These are phyloP conservation scores for Backusella circina DNA, from an alignment of 192 early-diverging fungal species.

Conservation along the genomic window DNA sequence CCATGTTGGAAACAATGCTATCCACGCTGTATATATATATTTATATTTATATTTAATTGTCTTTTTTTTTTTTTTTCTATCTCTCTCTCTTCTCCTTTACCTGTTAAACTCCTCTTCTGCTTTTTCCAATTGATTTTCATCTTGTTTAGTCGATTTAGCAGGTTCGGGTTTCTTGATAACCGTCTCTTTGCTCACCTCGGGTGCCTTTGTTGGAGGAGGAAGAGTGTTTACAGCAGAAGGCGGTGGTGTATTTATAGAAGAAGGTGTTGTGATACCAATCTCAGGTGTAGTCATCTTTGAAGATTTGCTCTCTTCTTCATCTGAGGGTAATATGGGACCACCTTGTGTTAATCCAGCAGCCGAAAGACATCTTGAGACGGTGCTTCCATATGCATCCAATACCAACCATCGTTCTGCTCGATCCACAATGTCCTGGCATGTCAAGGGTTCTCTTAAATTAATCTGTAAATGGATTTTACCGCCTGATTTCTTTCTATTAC, in stretches of 20 bases:
- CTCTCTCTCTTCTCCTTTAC: conserved; percentile 30
- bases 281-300: background rate
- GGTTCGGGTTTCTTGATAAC: background rate
- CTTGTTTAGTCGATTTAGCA: background rate
- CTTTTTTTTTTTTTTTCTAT: too few species aligned
- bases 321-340: background rate
- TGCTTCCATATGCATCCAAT: conserved; percentile 45
- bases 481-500: conserved; percentile 58
- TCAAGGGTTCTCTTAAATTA: conserved; percentile 57
- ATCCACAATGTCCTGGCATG: conserved; percentile 51
- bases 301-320: background rate
- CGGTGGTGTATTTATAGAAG: background rate
- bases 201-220: background rate
- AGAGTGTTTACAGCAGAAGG: background rate
- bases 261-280: background rate
- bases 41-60: background rate
- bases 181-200: too few species aligned
- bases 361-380: conserved; percentile 25
- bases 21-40: conserved; percentile 55
- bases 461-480: conserved; percentile 65
- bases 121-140: conserved; percentile 34
- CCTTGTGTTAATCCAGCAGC: conserved; percentile 10
- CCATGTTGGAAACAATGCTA: conserved; percentile 65
- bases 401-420: conserved; percentile 66
- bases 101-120: conserved; percentile 57